phyloP scores from a whole-genome alignment of 257 asterid species.

The Ballota nigra region DNA sequence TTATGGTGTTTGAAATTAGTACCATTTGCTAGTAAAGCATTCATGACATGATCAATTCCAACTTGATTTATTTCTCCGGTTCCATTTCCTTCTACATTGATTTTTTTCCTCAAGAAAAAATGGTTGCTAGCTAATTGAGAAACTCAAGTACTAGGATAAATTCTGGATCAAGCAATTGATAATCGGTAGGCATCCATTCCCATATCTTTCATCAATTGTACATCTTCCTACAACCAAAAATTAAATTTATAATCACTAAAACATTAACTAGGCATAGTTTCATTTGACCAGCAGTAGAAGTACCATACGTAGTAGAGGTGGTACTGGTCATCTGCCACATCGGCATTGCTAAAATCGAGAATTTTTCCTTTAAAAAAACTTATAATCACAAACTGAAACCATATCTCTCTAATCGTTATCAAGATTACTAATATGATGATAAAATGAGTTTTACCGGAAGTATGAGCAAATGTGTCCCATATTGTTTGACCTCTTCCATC shows the following conservation, averaged over 20 bases:
- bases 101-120: too few relatives aligned
- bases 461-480: conserved; percentile 85
- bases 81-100: too few relatives aligned
- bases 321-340: conserved; percentile 80
- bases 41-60: conserved; percentile 80
- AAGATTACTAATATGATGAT: too few relatives aligned
- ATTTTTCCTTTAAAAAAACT: too few relatives aligned
- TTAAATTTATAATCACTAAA: background rate
- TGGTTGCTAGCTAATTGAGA: too few relatives aligned
- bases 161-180: conserved; percentile 91
- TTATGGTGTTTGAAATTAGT: background rate
- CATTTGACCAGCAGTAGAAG: background rate
- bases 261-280: background rate
- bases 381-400: too few relatives aligned
- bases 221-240: conserved; percentile 56
- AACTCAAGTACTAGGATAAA: conserved; percentile 61
- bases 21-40: conserved; percentile 74
- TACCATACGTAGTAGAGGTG: conserved; percentile 56
- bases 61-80: conserved; percentile 73
- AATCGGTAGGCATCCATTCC: conserved; percentile 96
- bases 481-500: conserved; percentile 78
- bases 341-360: conserved; percentile 75
- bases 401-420: too few relatives aligned
- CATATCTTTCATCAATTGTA: conserved; percentile 71
- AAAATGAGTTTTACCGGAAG: conserved; percentile 45